Evolutionary conservation across 1,139 yeast genomes (phyloP), one percentile per base, ranked within the genome.

Genomic region (Kodamaea sp.): DNA sequence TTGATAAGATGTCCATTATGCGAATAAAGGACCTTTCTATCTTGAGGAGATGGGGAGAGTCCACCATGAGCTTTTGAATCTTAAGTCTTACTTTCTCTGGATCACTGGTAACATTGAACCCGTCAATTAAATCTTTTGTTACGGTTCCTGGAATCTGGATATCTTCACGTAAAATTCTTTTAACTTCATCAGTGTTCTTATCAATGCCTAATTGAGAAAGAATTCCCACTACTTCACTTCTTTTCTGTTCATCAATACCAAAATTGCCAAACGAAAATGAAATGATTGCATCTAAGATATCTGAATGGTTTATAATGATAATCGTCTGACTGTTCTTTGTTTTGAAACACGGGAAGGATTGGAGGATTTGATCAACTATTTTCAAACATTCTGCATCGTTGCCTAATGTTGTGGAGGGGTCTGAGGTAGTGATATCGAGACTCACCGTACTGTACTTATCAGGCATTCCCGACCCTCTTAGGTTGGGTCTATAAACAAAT

Each of bases 321-420:
- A 83, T 69, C 2, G 56, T 46, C 22, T 76, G 76, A 1, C 76
- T 66, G 16, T 67, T 63, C 31, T 59, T 59, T 9, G 52, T 42
- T 26, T 71, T 73, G 51, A 84, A 80, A 31, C 83, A 81, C 1
- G 94, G 90, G 38, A 86, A 78, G 2, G 72, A 53, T 4, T 70
- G 60, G 3, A 85, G 59, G 5, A 89, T 69, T 47, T 88, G 95
- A 50, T 85, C 94, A 23, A 88, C 70, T 1, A 88, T 84, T 47
- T 85, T 84, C 31, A 92, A 65, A 40, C 92, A 78, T 51, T 92
- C 98, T 0, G 97, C 96, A 54, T 92, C 97, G 46, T 83, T 73
- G 4, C 78, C 63, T 7, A 71, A 53, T 20, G 42, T 48, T 39
- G 70, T 75, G 1, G 61, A 41, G 0, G 73, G 51, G 27, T 76